Conservation (phyloP, 2,329 filamentous ascomycete species). For the Aspergillus niger region DNA sequence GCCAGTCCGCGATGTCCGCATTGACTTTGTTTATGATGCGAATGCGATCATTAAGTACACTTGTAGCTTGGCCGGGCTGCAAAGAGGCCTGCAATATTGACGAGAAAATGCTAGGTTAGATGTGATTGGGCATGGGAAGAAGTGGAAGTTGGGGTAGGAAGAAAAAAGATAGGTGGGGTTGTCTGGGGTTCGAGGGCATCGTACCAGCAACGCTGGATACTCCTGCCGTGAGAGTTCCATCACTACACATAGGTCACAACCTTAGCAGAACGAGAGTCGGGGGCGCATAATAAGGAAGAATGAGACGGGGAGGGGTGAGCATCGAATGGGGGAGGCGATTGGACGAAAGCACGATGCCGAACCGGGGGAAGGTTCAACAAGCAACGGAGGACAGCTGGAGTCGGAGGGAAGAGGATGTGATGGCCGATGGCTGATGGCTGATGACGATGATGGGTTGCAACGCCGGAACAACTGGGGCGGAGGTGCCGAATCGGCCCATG, state of each 20-base stretch:
- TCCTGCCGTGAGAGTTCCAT: constrained; percentile 84
- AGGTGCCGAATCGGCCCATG: constrained; percentile 6
- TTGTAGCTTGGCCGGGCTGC: constrained; percentile 78
- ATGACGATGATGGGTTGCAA: constrained; percentile 12
- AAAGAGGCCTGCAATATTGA: constrained; percentile 66
- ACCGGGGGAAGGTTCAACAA: constrained; percentile 12
- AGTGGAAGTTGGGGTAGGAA: background rate
- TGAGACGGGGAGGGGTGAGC: constrained; percentile 12
- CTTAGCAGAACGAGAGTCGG: constrained; percentile 19
- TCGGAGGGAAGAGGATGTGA: constrained; percentile 20
- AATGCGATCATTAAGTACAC: constrained; percentile 81
- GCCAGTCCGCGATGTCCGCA: constrained; percentile 90
- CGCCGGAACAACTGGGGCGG: constrained; percentile 12
- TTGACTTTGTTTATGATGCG: constrained; percentile 86
- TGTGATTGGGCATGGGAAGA: constrained; percentile 1
- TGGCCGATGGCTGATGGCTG: constrained; percentile 13
- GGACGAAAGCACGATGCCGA: constrained; percentile 11
- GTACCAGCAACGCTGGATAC: constrained; percentile 93
- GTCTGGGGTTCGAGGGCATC: constrained; percentile 31
- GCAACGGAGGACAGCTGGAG: constrained; percentile 17
- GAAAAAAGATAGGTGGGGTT: background rate
- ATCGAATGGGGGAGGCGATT: constrained; percentile 29
- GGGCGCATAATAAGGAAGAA: constrained; percentile 37
- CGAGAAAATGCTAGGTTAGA: constrained; percentile 5
- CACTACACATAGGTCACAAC: constrained; percentile 33